phyloP scores from a whole-genome alignment of 495 filamentous ascomycete species.

The Xylaria acuta region DNA sequence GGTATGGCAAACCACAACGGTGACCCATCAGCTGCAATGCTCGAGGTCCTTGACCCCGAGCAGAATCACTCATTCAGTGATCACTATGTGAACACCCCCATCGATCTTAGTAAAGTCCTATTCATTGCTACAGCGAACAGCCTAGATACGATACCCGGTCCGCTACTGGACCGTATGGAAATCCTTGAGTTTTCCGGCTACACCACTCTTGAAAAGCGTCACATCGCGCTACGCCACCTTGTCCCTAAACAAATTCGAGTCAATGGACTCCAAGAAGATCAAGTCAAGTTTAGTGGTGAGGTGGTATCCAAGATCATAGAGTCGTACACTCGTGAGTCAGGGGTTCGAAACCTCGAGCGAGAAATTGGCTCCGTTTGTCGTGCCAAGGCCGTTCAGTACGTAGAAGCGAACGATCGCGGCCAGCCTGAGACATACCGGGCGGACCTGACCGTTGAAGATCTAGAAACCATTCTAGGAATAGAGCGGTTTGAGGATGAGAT shows the following conservation, averaged over 20 bases:
- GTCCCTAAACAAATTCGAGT: slow-evolving; percentile 88
- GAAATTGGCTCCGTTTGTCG: slow-evolving; percentile 95
- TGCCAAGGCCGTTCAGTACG: slow-evolving; percentile 92
- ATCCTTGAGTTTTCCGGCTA: slow-evolving; percentile 91
- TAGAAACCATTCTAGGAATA: slow-evolving; percentile 91
- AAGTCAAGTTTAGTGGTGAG: slow-evolving; percentile 77
- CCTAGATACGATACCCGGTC: slow-evolving; percentile 91
- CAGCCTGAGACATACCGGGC: slow-evolving; percentile 74
- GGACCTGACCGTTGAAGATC: slow-evolving; percentile 72
- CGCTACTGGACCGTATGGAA: slow-evolving; percentile 97
- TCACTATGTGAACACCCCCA: slow-evolving; percentile 95
- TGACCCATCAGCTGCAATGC: slow-evolving; percentile 97
- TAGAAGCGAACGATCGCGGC: slow-evolving; percentile 84
- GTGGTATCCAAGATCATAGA: slow-evolving; percentile 94
- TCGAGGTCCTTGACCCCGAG: slow-evolving; percentile 97
- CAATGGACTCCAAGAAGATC: slow-evolving; percentile 76
- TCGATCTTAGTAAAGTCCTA: slow-evolving; percentile 93
- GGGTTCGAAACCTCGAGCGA: slow-evolving; percentile 93
- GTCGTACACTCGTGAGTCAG: slow-evolving; percentile 96
- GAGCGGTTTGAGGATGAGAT: slow-evolving; percentile 97
- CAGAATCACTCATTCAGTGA: slow-evolving; percentile 95
- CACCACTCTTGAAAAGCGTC: slow-evolving; percentile 96
- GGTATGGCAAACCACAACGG: slow-evolving; percentile 92
- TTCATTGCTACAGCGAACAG: slow-evolving; percentile 99
- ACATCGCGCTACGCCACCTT: slow-evolving; percentile 91